Conservation (phyloP, 225 moss, liverwort and hornwort species). For the Polytrichum commune region DNA sequence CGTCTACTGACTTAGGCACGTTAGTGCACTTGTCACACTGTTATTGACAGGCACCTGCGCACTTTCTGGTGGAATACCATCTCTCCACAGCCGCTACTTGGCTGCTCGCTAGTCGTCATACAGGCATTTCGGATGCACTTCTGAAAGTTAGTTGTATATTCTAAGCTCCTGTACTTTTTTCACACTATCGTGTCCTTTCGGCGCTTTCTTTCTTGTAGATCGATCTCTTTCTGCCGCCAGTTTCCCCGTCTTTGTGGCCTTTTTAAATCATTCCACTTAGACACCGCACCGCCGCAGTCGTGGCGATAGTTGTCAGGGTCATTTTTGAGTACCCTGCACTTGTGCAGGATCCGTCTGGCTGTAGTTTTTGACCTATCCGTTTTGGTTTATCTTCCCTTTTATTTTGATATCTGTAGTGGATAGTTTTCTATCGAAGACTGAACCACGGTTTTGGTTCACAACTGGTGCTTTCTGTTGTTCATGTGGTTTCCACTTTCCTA, state of each 20-base stretch:
- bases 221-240: neutral
- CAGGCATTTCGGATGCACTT: too few species aligned
- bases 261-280: neutral
- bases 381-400: neutral
- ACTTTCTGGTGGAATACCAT: neutral
- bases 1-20: neutral
- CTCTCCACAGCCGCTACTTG: neutral
- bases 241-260: neutral
- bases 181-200: neutral
- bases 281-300: constrained; percentile 9
- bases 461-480: neutral
- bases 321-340: constrained; percentile 47
- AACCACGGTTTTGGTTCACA: neutral
- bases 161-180: neutral
- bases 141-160: too few species aligned
- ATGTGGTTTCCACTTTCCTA: neutral
- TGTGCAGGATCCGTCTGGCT: constrained; percentile 26
- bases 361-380: neutral
- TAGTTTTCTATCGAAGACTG: neutral
- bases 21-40: neutral
- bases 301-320: constrained; percentile 34
- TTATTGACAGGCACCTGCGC: neutral
- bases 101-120: neutral
- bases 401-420: too few species aligned
- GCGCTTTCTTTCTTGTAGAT: neutral